Evolutionary conservation across 192 early-diverging fungal species (phyloP).

Genomic region (Entomortierella chlamydospora): DNA sequence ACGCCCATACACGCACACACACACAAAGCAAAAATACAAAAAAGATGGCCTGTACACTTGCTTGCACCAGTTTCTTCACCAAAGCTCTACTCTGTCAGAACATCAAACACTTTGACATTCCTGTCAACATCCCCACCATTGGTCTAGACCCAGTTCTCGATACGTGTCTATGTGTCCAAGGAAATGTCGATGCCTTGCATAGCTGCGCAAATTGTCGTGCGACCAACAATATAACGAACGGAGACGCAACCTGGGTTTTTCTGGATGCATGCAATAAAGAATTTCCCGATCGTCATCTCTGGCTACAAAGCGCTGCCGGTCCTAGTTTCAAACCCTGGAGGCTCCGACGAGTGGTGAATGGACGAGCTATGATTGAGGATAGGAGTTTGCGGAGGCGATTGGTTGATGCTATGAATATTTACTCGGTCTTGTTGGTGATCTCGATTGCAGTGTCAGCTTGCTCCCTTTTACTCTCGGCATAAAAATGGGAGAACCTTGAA

Average conservation of each 20-base stretch:
- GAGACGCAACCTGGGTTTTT: slow-evolving; percentile 34
- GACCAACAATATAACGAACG: slow-evolving; percentile 21
- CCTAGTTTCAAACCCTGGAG: slow-evolving; percentile 6
- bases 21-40: no score
- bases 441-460: not conserved
- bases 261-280: slow-evolving; percentile 29
- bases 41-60: slow-evolving; percentile 15
- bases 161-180: slow-evolving; percentile 45
- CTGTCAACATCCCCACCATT: slow-evolving; percentile 37
- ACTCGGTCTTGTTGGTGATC: slow-evolving; percentile 17
- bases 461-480: slow-evolving; percentile 6
- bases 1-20: no score
- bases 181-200: slow-evolving; percentile 30
- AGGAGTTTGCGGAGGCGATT: not conserved
- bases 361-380: not conserved
- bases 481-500: not conserved
- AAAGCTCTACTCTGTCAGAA: slow-evolving; percentile 35
- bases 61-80: slow-evolving; percentile 13
- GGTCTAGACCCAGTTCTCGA: slow-evolving; percentile 40
- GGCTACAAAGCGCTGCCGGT: not conserved
- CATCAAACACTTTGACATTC: slow-evolving; percentile 39
- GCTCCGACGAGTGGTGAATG: not conserved
- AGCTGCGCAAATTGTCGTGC: slow-evolving; percentile 31
- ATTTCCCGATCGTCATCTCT: slow-evolving; percentile 27
- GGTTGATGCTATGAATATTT: slow-evolving; percentile 16